These are phyloP conservation scores for Chenopodium suecicum DNA, from an alignment of 148 eudicot species.

Conservation along the genomic window DNA sequence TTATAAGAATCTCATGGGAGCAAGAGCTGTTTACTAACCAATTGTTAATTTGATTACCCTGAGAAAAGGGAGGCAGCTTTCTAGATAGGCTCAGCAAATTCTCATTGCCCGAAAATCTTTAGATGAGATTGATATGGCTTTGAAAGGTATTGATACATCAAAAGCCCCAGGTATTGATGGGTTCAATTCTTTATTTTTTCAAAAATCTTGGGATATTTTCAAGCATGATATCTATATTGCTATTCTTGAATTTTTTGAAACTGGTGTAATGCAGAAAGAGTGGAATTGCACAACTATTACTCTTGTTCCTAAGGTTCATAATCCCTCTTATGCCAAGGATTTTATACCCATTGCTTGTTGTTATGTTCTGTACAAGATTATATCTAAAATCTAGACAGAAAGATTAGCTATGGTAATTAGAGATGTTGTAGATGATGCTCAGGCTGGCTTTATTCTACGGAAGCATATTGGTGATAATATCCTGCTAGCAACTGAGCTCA, in stretches of 20 bases:
- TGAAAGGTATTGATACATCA: too few species aligned
- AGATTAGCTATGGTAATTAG: neutral
- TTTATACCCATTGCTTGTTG: neutral
- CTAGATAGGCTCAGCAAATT: too few species aligned
- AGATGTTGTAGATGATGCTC: neutral
- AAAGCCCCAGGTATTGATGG: too few species aligned
- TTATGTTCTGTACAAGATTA: neutral
- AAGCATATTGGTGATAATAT: neutral
- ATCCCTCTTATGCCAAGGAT: neutral
- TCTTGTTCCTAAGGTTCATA: neutral
- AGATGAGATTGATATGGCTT: too few species aligned
- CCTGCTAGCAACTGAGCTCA: neutral
- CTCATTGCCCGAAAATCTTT: too few species aligned
- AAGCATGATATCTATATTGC: neutral
- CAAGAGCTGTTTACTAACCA: too few species aligned
- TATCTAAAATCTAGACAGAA: neutral
- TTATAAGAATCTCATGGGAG: too few species aligned
- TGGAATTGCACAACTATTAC: neutral
- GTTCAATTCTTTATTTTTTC: too few species aligned
- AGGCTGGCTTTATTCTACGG: neutral
- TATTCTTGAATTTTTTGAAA: neutral
- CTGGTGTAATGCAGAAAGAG: neutral
- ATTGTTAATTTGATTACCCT: too few species aligned
- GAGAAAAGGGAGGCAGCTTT: too few species aligned
- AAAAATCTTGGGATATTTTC: too few species aligned